Conservation (phyloP, 2,329 filamentous ascomycete genomes). For the Colletotrichum sp. region DNA sequence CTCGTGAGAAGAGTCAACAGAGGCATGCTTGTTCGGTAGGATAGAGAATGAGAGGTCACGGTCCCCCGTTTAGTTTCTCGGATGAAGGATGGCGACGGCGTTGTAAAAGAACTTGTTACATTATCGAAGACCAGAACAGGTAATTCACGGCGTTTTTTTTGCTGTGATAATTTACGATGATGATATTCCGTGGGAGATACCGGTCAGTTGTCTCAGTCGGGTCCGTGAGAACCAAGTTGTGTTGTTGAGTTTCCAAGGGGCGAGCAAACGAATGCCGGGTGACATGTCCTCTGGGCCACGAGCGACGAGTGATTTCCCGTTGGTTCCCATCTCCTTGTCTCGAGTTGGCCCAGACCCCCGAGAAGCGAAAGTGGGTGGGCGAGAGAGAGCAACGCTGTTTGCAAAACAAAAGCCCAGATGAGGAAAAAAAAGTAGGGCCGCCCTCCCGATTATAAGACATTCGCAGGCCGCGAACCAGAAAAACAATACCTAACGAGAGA, state of each 20-base stretch:
- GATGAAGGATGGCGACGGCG: slow-evolving; percentile 15
- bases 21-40: not conserved
- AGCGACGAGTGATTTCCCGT: not conserved
- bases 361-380: not conserved
- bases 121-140: slow-evolving; percentile 12
- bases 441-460: slow-evolving; percentile 14
- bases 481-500: slow-evolving; percentile 14
- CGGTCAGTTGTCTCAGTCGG: not conserved
- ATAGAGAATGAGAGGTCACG: not conserved
- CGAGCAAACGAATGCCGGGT: not conserved
- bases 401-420: slow-evolving; percentile 8
- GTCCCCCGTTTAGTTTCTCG: not conserved
- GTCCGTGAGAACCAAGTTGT: not conserved
- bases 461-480: slow-evolving; percentile 12
- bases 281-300: not conserved
- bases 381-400: slow-evolving; percentile 2
- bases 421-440: slow-evolving; percentile 4
- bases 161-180: not conserved
- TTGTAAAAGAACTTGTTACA: slow-evolving; percentile 23
- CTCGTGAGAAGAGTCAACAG: slow-evolving; percentile 45
- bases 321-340: not conserved
- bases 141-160: not conserved
- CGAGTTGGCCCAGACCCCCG: not conserved
- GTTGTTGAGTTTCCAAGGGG: not conserved
- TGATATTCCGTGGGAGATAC: not conserved